Percentiles rank a stretch among this genome's conserved stretches.
Evolutionary conservation across 1,284 basidiomycete species (phyloP).

Genomic region (Mrakiaceae sp.): DNA sequence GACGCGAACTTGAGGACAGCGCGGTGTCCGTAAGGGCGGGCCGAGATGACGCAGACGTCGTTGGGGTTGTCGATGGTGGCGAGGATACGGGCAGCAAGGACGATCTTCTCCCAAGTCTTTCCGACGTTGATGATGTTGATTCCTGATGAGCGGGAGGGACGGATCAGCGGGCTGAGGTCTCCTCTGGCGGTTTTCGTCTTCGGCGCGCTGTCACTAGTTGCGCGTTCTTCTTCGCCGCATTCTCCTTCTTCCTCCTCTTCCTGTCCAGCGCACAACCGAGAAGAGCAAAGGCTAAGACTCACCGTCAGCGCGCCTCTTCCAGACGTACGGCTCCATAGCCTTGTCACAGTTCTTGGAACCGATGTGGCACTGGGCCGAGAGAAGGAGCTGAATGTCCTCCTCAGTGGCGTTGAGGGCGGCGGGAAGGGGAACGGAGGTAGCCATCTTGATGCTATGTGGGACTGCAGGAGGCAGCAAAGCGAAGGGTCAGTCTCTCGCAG

Average conservation of each 20-base stretch:
- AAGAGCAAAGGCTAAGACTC: constrained; percentile 27
- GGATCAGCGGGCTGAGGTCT: too few relatives aligned
- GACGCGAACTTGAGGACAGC: constrained; percentile 97
- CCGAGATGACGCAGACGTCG: constrained; percentile 95
- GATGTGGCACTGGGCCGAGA: constrained; percentile 92
- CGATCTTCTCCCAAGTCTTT: constrained; percentile 99
- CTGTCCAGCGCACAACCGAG: too few relatives aligned
- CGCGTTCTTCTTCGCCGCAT: too few relatives aligned
- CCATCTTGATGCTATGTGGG: constrained; percentile 16
- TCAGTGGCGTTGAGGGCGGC: constrained; percentile 85
- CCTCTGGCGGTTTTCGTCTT: background rate
- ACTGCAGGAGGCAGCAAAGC: too few relatives aligned
- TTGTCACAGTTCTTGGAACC: constrained; percentile 98
- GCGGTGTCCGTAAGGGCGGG: constrained; percentile 96
- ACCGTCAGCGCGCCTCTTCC: constrained; percentile 93
- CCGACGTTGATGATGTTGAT: constrained; percentile 96
- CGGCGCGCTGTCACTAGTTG: background rate
- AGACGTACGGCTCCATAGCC: constrained; percentile 96
- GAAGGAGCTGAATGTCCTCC: constrained; percentile 90
- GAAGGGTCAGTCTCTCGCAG: too few relatives aligned
- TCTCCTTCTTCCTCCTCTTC: too few relatives aligned
- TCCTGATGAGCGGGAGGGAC: constrained; percentile 40
- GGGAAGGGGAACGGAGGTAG: constrained; percentile 58
- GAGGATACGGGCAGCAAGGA: constrained; percentile 86
- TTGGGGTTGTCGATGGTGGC: constrained; percentile 94